phyloP scores from a whole-genome alignment of 495 filamentous ascomycete species.

The Penicillium argentinense region DNA sequence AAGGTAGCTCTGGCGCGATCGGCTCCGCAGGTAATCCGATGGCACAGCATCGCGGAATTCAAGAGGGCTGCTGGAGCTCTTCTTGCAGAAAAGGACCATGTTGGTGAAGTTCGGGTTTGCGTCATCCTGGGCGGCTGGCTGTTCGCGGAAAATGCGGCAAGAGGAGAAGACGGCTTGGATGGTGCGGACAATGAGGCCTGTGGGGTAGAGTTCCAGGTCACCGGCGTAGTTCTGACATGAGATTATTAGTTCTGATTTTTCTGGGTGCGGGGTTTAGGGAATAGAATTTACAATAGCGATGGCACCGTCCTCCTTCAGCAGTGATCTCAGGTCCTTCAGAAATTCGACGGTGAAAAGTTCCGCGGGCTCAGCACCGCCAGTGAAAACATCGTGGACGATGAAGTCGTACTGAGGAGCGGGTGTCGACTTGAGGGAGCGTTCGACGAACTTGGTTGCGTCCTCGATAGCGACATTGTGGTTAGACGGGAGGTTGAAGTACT shows the following conservation, averaged over 20 bases:
- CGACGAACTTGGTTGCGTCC: constrained; percentile 76
- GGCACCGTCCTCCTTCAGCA: constrained; percentile 76
- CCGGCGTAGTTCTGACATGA: constrained; percentile 97
- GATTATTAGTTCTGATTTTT: constrained; percentile 1
- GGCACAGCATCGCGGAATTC: constrained; percentile 66
- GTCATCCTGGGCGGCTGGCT: constrained; percentile 43
- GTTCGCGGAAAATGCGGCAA: constrained; percentile 83
- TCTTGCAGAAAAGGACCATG: constrained; percentile 69
- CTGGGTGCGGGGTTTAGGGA: not conserved
- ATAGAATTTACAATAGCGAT: constrained; percentile 76
- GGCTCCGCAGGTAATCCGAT: constrained; percentile 70
- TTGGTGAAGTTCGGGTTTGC: constrained; percentile 77
- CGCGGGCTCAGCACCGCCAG: constrained; percentile 88
- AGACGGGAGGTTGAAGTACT: constrained; percentile 77
- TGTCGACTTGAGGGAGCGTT: constrained; percentile 43
- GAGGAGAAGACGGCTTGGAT: constrained; percentile 71
- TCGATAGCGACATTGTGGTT: constrained; percentile 81
- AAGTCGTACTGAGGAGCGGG: constrained; percentile 68
- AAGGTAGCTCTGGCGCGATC: constrained; percentile 65
- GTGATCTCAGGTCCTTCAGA: constrained; percentile 59
- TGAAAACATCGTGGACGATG: constrained; percentile 98
- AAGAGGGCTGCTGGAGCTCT: constrained; percentile 42
- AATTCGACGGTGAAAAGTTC: constrained; percentile 87
- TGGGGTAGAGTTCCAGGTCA: constrained; percentile 71
- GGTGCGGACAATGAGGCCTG: constrained; percentile 69